A percentile compares a stretch with the other conserved stretches of the same genome.
Conservation (phyloP, 2,329 filamentous ascomycete genomes). For the Cladosporium cucumerinum region DNA sequence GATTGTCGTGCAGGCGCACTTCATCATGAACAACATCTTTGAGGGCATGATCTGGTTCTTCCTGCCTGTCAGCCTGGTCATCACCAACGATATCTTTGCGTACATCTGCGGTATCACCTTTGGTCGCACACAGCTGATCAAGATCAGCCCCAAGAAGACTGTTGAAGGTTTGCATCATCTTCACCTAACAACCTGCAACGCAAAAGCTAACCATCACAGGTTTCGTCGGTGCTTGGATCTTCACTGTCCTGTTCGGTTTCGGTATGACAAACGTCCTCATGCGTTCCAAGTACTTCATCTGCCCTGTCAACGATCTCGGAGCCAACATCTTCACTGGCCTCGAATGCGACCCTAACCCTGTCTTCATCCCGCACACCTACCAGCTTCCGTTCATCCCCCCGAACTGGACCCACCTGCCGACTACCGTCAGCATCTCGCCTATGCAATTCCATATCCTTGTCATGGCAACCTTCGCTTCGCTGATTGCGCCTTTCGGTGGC, state of each 20-base stretch:
- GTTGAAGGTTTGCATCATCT: conserved; percentile 58
- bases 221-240: conserved; percentile 93
- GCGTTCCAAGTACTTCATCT: conserved; percentile 96
- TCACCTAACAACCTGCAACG: background rate
- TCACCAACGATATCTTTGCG: conserved; percentile 98
- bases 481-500: conserved; percentile 95
- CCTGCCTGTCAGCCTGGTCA: conserved; percentile 87
- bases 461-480: conserved; percentile 87
- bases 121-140: conserved; percentile 93
- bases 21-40: conserved; percentile 99
- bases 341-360: conserved; percentile 84
- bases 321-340: conserved; percentile 90
- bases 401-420: conserved; percentile 66
- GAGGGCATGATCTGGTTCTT: conserved; percentile 99
- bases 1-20: conserved; percentile 96
- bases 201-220: conserved; percentile 44
- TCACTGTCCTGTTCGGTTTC: conserved; percentile 83
- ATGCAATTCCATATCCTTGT: conserved; percentile 92
- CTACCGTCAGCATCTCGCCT: conserved; percentile 72
- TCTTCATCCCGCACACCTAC: conserved; percentile 77
- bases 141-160: conserved; percentile 97
- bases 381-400: conserved; percentile 56
- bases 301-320: conserved; percentile 92
- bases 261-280: conserved; percentile 78
- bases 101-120: conserved; percentile 98